phyloP scores from a whole-genome alignment of 2,329 filamentous ascomycete genomes.

The Ceratocystis alfenasii region DNA sequence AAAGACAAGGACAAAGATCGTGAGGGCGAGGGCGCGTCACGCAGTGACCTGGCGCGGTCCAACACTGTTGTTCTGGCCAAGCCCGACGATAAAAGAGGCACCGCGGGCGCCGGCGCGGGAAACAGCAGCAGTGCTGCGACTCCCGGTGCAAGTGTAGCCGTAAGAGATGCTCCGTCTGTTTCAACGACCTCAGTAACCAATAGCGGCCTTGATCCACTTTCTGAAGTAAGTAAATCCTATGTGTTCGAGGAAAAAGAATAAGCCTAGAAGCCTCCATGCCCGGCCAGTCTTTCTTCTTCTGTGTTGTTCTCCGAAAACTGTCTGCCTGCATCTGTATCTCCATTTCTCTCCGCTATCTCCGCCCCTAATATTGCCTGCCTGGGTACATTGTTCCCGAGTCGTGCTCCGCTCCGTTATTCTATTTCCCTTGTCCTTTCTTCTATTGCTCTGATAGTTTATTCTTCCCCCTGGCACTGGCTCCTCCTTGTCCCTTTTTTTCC shows the following conservation, averaged over 20 bases:
- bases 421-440: background rate
- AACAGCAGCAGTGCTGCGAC: background rate
- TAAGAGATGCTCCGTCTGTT: background rate
- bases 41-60: background rate
- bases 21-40: background rate
- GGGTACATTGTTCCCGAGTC: background rate
- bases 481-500: background rate
- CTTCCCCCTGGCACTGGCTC: background rate
- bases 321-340: no score
- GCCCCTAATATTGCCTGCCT: background rate
- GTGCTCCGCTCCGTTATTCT: background rate
- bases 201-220: constrained; percentile 18
- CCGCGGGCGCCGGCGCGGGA: background rate
- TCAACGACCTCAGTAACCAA: background rate
- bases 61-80: background rate
- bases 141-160: background rate
- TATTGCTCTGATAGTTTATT: background rate
- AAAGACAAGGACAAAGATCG: background rate
- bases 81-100: background rate
- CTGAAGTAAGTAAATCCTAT: constrained; percentile 15
- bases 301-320: background rate
- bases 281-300: background rate
- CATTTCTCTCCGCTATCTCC: no score
- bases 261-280: no score
- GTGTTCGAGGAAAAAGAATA: background rate